Base-by-base conservation (phyloP, 2,329 filamentous ascomycete species). In the Aurifilum marmelostoma region DNA sequence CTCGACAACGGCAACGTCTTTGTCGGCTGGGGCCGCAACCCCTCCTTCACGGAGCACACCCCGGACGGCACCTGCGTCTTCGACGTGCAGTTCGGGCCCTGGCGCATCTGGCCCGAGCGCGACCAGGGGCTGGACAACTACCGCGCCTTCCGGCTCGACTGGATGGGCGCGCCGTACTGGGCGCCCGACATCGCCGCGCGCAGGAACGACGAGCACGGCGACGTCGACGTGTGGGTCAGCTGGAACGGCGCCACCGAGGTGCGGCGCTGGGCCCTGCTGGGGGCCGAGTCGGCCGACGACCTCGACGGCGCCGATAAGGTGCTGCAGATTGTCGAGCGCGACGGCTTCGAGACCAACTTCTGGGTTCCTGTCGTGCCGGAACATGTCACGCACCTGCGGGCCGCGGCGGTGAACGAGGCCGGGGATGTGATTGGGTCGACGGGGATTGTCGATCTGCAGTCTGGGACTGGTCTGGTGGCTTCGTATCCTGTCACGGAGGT, bases 21-120 rank as follows among this genome's bases (percentile, higher is more conserved):
- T 34, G 76, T 84, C n/a, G 82, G 80, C 9, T 85, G 80, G 79
- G 83, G 85, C 27, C 80, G 82, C 50, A 78, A 78, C 27, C 81
- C 83, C 2, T 80, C 81, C 0, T 83, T 80, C 69, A 83, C 79
- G 16, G 85, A 87, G 72, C 84, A 77, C 73, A 71, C 76, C 0
- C 58, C 73, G 16, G 75, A 79, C 47, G 82, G 82, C 34, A 74
- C 76, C 9, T 73, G 80, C 2, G 74, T 84, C 3, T 81, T 81
- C 69, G 79, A 81, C 60, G 78, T 80, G 0, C 81, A 83, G 61
- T 80, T 82, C 63, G 79, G 77, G n/a, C 66, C 66, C 73, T 73
- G 68, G 77, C 75, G 52, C 27, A 70, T 11, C 43, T 67, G n/a
- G 37, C 39, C 52, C 1, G 69, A 69, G 56, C 71, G 68, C 61